Percentiles rank a stretch among this genome's conserved stretches.
Conservation (phyloP, 108 stramenopile species). For the Stephanodiscus triporus region DNA sequence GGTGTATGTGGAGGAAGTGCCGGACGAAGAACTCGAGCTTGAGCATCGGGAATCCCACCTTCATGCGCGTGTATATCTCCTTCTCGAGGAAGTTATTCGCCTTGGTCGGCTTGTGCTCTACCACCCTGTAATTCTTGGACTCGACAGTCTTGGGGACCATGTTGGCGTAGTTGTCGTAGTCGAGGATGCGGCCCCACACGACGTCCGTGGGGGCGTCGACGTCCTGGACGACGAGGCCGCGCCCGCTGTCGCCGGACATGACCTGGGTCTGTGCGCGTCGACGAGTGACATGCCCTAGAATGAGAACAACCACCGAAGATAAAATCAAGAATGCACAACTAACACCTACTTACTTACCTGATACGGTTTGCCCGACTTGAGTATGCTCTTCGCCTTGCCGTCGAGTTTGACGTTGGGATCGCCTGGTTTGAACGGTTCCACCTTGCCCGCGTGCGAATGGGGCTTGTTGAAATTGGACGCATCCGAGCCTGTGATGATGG, state of each 20-base stretch:
- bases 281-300: too few relatives aligned
- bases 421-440: conserved; percentile 56
- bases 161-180: conserved; percentile 58
- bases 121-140: conserved; percentile 53
- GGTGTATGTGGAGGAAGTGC: conserved; percentile 51
- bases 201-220: conserved; percentile 57
- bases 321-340: not conserved
- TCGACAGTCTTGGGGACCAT: conserved; percentile 60
- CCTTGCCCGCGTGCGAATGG: conserved; percentile 55
- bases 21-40: conserved; percentile 61
- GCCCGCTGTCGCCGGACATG: conserved; percentile 48
- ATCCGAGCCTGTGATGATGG: conserved; percentile 6
- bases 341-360: too few relatives aligned
- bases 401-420: conserved; percentile 64
- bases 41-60: conserved; percentile 57
- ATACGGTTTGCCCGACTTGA: conserved; percentile 60
- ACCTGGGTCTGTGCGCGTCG: conserved; percentile 60
- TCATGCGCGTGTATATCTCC: conserved; percentile 59
- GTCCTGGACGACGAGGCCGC: conserved; percentile 68
- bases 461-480: conserved; percentile 60
- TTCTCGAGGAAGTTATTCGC: conserved; percentile 47
- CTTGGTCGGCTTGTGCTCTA: conserved; percentile 44
- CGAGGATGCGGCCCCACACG: conserved; percentile 62
- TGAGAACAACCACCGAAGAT: not conserved
- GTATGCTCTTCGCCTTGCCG: conserved; percentile 47